Conservation (phyloP, 2,329 filamentous ascomycete species). For the Xylariaceae sp. region DNA sequence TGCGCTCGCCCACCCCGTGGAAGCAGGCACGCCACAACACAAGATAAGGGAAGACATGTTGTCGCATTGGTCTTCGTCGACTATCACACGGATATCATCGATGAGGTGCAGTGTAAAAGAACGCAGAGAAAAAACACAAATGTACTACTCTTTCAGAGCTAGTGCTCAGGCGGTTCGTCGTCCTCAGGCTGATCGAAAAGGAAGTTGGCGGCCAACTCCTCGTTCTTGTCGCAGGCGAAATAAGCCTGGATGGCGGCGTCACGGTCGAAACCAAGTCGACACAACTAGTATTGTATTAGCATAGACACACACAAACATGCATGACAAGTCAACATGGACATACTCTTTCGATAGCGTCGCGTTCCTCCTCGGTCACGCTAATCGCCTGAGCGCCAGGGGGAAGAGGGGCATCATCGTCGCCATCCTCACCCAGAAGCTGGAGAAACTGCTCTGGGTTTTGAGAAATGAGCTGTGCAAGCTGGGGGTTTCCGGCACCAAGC, state of each 20-base stretch:
- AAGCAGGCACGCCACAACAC: constrained; percentile 3
- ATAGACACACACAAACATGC: constrained; percentile 1
- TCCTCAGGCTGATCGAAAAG: constrained; percentile 96
- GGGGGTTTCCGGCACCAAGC: constrained; percentile 89
- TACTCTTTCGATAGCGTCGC: constrained; percentile 93
- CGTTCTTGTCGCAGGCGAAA: constrained; percentile 99
- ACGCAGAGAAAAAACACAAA: constrained; percentile 9
- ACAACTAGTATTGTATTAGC: constrained; percentile 54
- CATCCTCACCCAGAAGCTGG: constrained; percentile 80
- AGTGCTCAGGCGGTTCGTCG: constrained; percentile 52
- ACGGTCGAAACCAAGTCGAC: constrained; percentile 85
- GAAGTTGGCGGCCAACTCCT: constrained; percentile 96
- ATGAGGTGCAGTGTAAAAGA: constrained; percentile 10
- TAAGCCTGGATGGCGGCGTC: constrained; percentile 96
- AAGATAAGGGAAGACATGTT: constrained; percentile 10
- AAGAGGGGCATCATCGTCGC: constrained; percentile 74
- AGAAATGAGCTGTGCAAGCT: constrained; percentile 86
- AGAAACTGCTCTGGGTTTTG: constrained; percentile 92
- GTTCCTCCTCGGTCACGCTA: constrained; percentile 89
- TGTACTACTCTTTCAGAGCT: constrained; percentile 20
- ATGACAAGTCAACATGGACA: constrained; percentile 1
- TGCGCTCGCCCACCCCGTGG: constrained; percentile 6
- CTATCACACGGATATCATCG: constrained; percentile 18
- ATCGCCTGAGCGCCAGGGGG: constrained; percentile 88
- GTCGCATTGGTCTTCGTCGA: constrained; percentile 7